phyloP scores from a whole-genome alignment of 1,284 basidiomycete species.

The Cutaneotrichosporon spelunceum region DNA sequence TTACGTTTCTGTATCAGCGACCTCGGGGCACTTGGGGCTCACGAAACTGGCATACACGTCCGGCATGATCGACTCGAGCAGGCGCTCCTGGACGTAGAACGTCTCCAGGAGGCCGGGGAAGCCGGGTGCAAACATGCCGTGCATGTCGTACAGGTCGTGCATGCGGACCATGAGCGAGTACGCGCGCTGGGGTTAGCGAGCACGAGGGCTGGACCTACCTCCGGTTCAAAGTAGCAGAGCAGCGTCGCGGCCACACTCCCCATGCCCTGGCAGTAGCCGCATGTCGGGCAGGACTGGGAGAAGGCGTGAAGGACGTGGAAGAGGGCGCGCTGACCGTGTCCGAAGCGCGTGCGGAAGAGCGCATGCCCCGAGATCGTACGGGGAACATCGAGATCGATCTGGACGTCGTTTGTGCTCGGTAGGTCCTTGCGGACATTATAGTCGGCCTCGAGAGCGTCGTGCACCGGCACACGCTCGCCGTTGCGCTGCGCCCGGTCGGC shows the following conservation, averaged over 20 bases:
- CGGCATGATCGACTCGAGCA: conserved; percentile 81
- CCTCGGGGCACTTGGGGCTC: conserved; percentile 32
- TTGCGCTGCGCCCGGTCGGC: conserved; percentile 17
- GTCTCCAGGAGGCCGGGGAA: conserved; percentile 93
- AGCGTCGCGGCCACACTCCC: conserved; percentile 93
- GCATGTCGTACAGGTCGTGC: conserved; percentile 84
- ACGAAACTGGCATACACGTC: conserved; percentile 77
- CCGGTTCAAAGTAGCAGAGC: conserved; percentile 86
- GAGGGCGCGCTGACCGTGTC: conserved; percentile 84
- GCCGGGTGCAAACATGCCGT: conserved; percentile 84
- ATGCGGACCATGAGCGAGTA: conserved; percentile 79
- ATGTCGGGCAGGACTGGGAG: conserved; percentile 75
- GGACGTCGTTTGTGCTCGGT: conserved; percentile 85
- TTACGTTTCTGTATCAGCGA: conserved; percentile 60
- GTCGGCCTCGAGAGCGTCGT: conserved; percentile 48
- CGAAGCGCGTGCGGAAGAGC: conserved; percentile 92
- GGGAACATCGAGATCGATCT: conserved; percentile 97
- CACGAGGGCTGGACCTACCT: conserved; percentile 52
- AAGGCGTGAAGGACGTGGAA: conserved; percentile 94
- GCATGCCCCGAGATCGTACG: conserved; percentile 93
- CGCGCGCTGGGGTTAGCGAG: conserved; percentile 56
- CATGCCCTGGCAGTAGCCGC: conserved; percentile 99
- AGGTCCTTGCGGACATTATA: conserved; percentile 66
- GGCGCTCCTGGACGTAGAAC: conserved; percentile 87
- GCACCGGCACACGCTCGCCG: not conserved